Percentiles rank a stretch among this genome's conserved stretches.
Conservation (phyloP, 2,329 filamentous ascomycete genomes). For the Colletotrichum sp. region DNA sequence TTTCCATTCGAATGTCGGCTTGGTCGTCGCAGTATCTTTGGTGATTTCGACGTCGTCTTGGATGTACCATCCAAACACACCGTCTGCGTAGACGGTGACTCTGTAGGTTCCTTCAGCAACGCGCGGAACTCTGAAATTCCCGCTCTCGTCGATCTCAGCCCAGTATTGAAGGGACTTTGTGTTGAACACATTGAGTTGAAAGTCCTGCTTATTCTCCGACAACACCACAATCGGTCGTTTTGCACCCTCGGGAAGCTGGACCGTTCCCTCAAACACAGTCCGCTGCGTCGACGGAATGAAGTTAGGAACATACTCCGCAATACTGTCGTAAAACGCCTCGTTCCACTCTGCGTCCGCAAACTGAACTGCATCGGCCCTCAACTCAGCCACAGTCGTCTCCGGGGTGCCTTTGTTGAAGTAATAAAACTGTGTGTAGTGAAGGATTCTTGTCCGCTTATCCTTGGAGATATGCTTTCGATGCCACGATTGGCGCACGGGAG, state of each 20-base stretch:
- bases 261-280: conserved; percentile 51
- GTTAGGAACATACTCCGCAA: conserved; percentile 62
- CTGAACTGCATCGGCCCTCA: conserved; percentile 51
- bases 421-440: no score
- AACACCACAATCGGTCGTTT: conserved; percentile 60
- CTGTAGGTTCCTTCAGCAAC: conserved; percentile 64
- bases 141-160: conserved; percentile 53
- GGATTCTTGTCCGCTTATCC: conserved; percentile 46
- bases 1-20: conserved; percentile 47
- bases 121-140: conserved; percentile 55
- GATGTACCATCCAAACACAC: conserved; percentile 63
- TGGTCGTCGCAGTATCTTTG: conserved; percentile 41
- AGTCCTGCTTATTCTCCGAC: conserved; percentile 34
- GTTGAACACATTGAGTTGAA: conserved; percentile 51
- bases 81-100: conserved; percentile 66
- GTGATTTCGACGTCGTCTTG: conserved; percentile 54
- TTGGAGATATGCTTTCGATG: conserved; percentile 46
- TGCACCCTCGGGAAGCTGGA: conserved; percentile 57
- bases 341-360: conserved; percentile 60
- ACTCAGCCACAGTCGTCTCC: neutral
- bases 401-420: conserved; percentile 56
- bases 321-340: conserved; percentile 65
- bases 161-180: conserved; percentile 67
- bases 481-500: conserved; percentile 44
- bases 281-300: conserved; percentile 58